Base-by-base conservation (phyloP, 257 asterid species). In the Capsicum chinense region DNA sequence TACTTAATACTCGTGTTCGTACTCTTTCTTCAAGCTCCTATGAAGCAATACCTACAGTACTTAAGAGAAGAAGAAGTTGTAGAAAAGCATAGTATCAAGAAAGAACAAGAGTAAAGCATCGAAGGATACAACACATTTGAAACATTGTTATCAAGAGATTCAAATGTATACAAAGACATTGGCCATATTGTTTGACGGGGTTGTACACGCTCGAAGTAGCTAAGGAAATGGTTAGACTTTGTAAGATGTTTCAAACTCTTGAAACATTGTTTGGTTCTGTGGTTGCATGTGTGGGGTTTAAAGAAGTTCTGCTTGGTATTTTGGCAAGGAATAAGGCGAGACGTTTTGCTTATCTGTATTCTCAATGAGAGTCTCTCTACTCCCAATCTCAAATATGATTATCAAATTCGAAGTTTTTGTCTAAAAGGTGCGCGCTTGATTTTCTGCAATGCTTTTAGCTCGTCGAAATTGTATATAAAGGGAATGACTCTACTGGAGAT, bases 371-470 rank as follows among this genome's bases (percentile, higher is more conserved):
- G 35, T 0, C 68, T 85, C 64, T 47, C 84, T 12, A 78, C 89
- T 84, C 94, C 93, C 3, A 4, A 17, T 0, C 6, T 85, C 12
- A 16, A 2, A 1, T 42, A 59, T 1, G 2, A 21, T 11, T 5
- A 15, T 13, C 1, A 57, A 11, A 83, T 91, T 76, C 39, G 56
- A 33, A 59, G 48, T 0, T 89, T 90, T 19, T 90, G 92, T 67
- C 78, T 91, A 56, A 11, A 79, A 58, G 82, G 88, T 50, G 90
- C 91, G 1, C 58, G 82, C 58, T 84, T 92, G 57, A 63, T 90
- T 42, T 92, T 93, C 69, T 89, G 91, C 87, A 90, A 90, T 2
- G 90, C 86, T 80, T 90, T 93, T 1, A 88, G 93, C 87, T 86
- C 93, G 1, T 78, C 87, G 1, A 90, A 84, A 44, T 54, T 92